phyloP scores from a whole-genome alignment of 148 eudicot genomes.

The Fagopyrum tataricum region DNA sequence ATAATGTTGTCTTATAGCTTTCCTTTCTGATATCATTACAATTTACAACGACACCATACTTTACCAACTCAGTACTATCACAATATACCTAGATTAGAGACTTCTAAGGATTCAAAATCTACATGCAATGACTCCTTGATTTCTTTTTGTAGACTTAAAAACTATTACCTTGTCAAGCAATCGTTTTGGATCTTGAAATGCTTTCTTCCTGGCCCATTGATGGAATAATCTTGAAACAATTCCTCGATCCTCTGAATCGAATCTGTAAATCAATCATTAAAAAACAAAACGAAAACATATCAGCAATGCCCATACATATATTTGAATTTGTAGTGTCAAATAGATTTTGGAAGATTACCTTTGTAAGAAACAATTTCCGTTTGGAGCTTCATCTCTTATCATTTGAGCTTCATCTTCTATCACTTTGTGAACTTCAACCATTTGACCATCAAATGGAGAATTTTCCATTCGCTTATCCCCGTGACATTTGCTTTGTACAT shows the following conservation, averaged over 20 bases:
- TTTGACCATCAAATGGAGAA: conserved; percentile 4
- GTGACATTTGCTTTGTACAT: conserved; percentile 1
- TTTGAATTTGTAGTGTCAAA: background rate
- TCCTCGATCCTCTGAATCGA: conserved; percentile 60
- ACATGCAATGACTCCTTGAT: background rate
- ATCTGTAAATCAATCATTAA: conserved; percentile 36
- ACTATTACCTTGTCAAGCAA: conserved; percentile 72
- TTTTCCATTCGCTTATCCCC: background rate
- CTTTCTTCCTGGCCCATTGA: conserved; percentile 95
- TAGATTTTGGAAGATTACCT: conserved; percentile 34
- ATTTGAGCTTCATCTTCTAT: conserved; percentile 21
- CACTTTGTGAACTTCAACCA: conserved; percentile 16
- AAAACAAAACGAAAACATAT: background rate
- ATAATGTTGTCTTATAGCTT: background rate
- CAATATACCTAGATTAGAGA: background rate
- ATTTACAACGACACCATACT: background rate
- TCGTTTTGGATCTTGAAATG: conserved; percentile 82
- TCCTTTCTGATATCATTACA: background rate
- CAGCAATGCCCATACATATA: background rate
- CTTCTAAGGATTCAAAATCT: background rate
- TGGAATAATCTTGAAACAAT: conserved; percentile 76
- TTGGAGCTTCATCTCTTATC: conserved; percentile 33
- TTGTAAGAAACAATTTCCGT: conserved; percentile 54
- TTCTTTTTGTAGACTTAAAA: background rate
- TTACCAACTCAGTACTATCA: background rate